Evolutionary conservation across 208 protist genomes (phyloP), one percentile per base, ranked within the genome.

Genomic region (Wallacemonas sp.): DNA sequence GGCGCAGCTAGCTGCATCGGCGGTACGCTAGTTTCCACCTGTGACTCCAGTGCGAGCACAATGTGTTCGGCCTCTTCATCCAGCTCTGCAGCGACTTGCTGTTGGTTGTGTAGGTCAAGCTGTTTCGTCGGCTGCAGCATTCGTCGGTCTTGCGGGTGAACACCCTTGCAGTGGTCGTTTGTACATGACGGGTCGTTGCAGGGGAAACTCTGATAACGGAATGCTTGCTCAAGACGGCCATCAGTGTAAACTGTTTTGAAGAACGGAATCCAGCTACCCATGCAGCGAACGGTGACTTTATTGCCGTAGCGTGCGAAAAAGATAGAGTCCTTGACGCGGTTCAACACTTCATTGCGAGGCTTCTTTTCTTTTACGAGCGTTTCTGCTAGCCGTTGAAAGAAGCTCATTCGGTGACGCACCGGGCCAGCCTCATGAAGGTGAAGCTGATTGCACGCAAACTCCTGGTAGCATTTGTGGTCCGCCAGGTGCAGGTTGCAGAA

Each of bases 211-310:
- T 87, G 77, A 24, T 71, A 55, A 24, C 88, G 88, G 64, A 94
- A 91, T 15, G 88, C 88, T 44, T 94, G 88, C 34, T 85, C 83
- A 8, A 94, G 78, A 6, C 88, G 77, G 6, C 88, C 88, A 30
- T 89, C 88, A 0, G 88, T 94, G 69, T 91, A 94, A 6, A 92
- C 24, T 4, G 88, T 94, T 63, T 94, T 94, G 55, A 94, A 94
- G 59, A 94, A 94, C 1, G 88, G 88, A 79, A 92, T 87, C 79
- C 81, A 90, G 59, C 64, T 89, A 22, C 78, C 81, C 71, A 86
- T 75, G 52, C 73, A 94, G 3, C 83, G 77, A 21, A 94, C 88
- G 2, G 88, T 94, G 2, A 94, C 88, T 46, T 92, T 94, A 58
- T 94, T 94, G 33, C 88, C 88, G 71, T 92, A 94, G 13, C 85